Base-by-base conservation (phyloP, 371 early-diverging fungal genomes). In the Nematocida parisii region DNA sequence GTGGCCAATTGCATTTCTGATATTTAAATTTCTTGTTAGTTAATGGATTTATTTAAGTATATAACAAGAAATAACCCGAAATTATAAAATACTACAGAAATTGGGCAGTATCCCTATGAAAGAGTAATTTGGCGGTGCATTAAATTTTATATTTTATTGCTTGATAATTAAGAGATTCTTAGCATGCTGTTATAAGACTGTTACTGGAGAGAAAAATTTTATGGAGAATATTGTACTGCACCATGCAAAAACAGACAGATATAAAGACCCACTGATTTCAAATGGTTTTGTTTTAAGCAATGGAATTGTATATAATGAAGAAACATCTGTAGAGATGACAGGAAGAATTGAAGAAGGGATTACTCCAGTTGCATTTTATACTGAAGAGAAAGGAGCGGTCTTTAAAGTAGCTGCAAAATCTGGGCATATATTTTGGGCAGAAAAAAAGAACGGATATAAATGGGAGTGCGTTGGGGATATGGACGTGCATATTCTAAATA, bases 391-490 rank as follows among this genome's bases (percentile, higher is more conserved):
- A 11, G 80, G 80, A 61, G 24, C 46, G 7, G 40, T 15, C n/a
- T 77, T 77, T 42, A 77, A 71, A 60, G 50, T 61, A 15, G 45
- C 58, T 5, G n/a, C 20, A 4, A n/a, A 50, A 11, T 15, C 4
- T 5, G 80, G 80, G 22, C 22, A 47, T 11, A 42, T 77, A 13
- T 52, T 24, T 39, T n/a, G 80, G 27, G 57, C 61, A 39, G 46
- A 46, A 40, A 47, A 67, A 40, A 42, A 56, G 47, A 33, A 47
- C 9, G 33, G 20, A 1, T 66, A 77, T 54, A 11, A 42, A 33
- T 77, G 80, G 80, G 71, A 70, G 33, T 42, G 20, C 4, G 80
- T 45, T 54, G 80, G 68, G 33, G 80, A 77, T 33, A 55, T 77
- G 33, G 57, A 70, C 0, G 71, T 56, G 13, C 20, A 2, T 20